Evolutionary conservation across 352 stramenopile species (phyloP).

Genomic region (Globisporangium irregulare): DNA sequence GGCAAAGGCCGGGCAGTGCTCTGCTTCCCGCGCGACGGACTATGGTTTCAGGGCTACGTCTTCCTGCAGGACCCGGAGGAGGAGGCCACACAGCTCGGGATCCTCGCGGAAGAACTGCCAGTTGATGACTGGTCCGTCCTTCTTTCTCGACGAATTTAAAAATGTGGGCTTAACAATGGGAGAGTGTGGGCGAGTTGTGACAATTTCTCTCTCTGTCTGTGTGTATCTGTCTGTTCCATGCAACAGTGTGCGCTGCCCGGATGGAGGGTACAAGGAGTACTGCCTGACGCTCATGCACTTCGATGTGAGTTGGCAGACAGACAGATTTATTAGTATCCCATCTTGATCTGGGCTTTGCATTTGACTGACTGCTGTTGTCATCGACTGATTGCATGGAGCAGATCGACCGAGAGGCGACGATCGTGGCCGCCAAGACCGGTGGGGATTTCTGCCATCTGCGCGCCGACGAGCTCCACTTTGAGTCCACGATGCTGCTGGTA

Average conservation of each 20-base stretch:
- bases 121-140: constrained; percentile 55
- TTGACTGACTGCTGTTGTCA: neutral
- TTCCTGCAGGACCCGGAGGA: constrained; percentile 27
- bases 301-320: constrained; percentile 20
- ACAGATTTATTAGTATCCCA: neutral
- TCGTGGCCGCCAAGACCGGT: constrained; percentile 57
- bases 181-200: neutral
- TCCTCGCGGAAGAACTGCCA: constrained; percentile 59
- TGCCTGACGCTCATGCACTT: constrained; percentile 60
- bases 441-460: constrained; percentile 56
- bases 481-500: constrained; percentile 34
- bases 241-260: constrained; percentile 47
- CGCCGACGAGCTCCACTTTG: constrained; percentile 42
- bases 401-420: constrained; percentile 28
- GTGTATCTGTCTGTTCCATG: neutral
- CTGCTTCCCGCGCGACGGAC: constrained; percentile 48
- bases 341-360: neutral
- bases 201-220: neutral
- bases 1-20: constrained; percentile 38
- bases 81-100: constrained; percentile 36
- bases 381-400: constrained; percentile 1
- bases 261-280: constrained; percentile 70
- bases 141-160: neutral
- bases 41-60: constrained; percentile 69
- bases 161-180: neutral